Base-by-base conservation (phyloP, 345 rosid genomes). In the Populus alba region DNA sequence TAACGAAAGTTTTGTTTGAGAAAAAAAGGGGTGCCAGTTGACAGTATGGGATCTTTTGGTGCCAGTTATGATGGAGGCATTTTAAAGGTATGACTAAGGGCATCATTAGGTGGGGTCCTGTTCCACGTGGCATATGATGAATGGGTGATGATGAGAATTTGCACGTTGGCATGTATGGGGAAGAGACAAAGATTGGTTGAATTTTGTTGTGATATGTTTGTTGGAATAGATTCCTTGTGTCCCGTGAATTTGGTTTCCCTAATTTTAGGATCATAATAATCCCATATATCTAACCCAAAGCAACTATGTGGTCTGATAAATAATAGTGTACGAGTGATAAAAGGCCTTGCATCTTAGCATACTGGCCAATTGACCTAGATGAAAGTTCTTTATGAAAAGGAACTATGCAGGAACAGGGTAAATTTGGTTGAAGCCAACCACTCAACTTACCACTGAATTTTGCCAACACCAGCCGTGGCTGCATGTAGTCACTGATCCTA, bases 111-210 rank as follows among this genome's bases (percentile, higher is more conserved):
- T 83, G 86, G 86, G 85, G 35, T 33, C 81, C 29, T 45, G 33
- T 37, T 74, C 69, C 80, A 81, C 73, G 35, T 85, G 89, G 83
- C 80, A 68, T 23, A 31, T 12, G 68, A 67, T 31, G 66, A 83
- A 17, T 76, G 85, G 86, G 5, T 38, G 53, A 65, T 68, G 62
- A 8, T 82, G 82, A 25, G 75, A 84, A 75, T 82, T 25, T 62
- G 75, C 86, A 83, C 83, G 88, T 82, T 82, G 90, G 88, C 85
- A 74, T 71, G 82, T 68, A 41, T 10, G 41, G 57, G 53, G 53
- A 85, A 71, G 70, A 79, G 85, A 75, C 84, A 75, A 79, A 77
- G 85, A 70, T 75, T 15, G 70, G 73, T 78, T 71, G 77, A 71
- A 7, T 62, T 84, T 87, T 81, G 85, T 74, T 75, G 70, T 55